Evolutionary conservation across 495 filamentous ascomycete genomes (phyloP).

Genomic region (Venustampulla echinocandica): DNA sequence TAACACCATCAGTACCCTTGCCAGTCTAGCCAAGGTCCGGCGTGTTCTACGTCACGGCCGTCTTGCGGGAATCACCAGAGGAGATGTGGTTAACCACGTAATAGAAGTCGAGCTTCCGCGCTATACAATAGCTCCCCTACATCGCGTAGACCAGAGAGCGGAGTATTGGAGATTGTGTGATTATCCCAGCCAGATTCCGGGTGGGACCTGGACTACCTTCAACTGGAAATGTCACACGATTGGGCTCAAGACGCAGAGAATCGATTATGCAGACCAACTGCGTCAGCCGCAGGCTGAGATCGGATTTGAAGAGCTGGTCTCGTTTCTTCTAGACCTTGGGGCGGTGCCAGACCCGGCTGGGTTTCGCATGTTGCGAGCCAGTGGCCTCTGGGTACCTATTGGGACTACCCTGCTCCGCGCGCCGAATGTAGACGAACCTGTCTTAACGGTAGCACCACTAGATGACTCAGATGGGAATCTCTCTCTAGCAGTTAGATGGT

Average conservation of each 20-base stretch:
- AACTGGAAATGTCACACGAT: constrained; percentile 54
- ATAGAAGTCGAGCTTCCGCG: constrained; percentile 59
- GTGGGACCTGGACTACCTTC: constrained; percentile 55
- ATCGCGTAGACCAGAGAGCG: constrained; percentile 39
- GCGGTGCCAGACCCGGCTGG: constrained; percentile 51
- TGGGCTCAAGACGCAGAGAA: constrained; percentile 47
- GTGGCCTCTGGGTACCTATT: constrained; percentile 54
- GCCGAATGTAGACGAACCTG: constrained; percentile 41
- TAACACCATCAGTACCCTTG: constrained; percentile 44
- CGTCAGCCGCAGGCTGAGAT: constrained; percentile 57
- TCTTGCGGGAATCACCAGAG: constrained; percentile 48
- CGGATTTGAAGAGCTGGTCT: constrained; percentile 50
- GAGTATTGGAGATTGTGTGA: constrained; percentile 48
- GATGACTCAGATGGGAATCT: constrained; percentile 57
- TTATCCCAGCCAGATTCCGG: constrained; percentile 41
- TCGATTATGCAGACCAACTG: constrained; percentile 58
- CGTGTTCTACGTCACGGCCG: constrained; percentile 43
- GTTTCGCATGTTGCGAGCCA: constrained; percentile 47
- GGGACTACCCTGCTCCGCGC: constrained; percentile 49
- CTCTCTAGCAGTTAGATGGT: constrained; percentile 48
- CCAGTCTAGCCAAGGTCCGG: constrained; percentile 47
- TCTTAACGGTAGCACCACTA: constrained; percentile 45
- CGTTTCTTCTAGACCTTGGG: constrained; percentile 54
- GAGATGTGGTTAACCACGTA: constrained; percentile 53
- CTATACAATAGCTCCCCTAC: constrained; percentile 50